These are phyloP conservation scores for Solanum dulcamara DNA, from an alignment of 257 asterid species.

Conservation along the genomic window DNA sequence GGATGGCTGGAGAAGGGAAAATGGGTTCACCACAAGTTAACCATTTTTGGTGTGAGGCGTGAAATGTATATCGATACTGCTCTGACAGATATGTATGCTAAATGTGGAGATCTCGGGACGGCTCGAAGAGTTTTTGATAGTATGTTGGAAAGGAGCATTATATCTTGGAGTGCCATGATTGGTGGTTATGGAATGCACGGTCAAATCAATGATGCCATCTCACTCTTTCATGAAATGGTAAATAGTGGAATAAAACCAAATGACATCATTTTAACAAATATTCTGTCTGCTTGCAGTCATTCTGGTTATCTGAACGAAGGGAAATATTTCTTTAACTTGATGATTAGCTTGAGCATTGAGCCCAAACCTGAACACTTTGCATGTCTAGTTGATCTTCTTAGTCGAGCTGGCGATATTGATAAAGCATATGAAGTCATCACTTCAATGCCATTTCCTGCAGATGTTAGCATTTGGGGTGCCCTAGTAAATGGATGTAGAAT, in stretches of 20 bases:
- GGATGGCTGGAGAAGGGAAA: conserved; percentile 61
- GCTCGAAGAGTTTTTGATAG: conserved; percentile 50
- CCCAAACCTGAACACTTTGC: conserved; percentile 72
- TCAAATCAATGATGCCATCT: conserved; percentile 35
- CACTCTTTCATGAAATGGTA: conserved; percentile 47
- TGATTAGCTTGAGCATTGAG: conserved; percentile 40
- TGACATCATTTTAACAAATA: conserved; percentile 56
- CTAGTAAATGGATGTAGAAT: conserved; percentile 79
- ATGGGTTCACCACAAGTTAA: conserved; percentile 71
- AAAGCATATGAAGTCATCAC: conserved; percentile 55
- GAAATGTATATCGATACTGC: conserved; percentile 63
- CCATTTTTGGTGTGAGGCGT: conserved; percentile 30
- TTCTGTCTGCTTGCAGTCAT: conserved; percentile 79
- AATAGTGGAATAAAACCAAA: conserved; percentile 57
- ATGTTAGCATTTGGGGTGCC: conserved; percentile 70
- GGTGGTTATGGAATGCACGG: conserved; percentile 86
- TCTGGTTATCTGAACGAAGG: conserved; percentile 68
- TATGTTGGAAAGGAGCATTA: conserved; percentile 39
- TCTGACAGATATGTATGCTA: conserved; percentile 64
- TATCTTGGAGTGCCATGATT: conserved; percentile 81
- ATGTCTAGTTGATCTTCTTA: conserved; percentile 76
- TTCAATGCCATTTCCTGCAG: conserved; percentile 48
- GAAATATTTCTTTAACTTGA: conserved; percentile 47
- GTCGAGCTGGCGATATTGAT: conserved; percentile 71
- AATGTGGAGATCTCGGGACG: conserved; percentile 64